These are phyloP conservation scores for Sparassis latifolia DNA, from an alignment of 1,284 basidiomycete species.

Conservation along the genomic window DNA sequence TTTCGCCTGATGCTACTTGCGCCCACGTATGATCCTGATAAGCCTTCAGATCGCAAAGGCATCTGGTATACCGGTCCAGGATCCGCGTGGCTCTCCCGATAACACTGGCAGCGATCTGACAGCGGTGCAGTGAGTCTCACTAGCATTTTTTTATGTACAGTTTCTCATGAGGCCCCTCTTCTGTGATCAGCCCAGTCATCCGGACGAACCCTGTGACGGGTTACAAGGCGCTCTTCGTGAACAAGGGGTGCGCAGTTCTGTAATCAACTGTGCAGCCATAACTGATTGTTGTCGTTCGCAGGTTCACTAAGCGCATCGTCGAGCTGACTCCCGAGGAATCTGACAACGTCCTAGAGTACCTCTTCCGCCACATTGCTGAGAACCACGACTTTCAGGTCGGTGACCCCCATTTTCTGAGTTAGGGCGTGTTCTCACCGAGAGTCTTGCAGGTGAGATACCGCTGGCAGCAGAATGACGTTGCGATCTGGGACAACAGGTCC, in stretches of 20 bases:
- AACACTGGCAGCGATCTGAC: conserved; percentile 43
- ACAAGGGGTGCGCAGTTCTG: conserved; percentile 24
- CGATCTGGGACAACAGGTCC: conserved; percentile 51
- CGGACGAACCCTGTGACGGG: conserved; percentile 59
- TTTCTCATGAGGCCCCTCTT: too few species aligned
- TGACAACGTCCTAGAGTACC: conserved; percentile 41
- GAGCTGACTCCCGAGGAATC: conserved; percentile 57
- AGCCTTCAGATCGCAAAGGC: not conserved
- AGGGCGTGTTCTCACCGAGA: too few species aligned
- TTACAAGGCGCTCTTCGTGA: conserved; percentile 62
- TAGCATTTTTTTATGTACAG: too few species aligned
- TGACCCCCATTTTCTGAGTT: not conserved
- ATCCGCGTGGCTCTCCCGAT: conserved; percentile 15
- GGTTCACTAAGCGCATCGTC: conserved; percentile 59
- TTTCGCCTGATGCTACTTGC: conserved; percentile 5
- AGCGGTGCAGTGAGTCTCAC: conserved; percentile 21
- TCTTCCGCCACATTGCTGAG: conserved; percentile 40
- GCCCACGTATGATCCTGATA: not conserved
- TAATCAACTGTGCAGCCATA: not conserved
- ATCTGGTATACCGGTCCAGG: conserved; percentile 6
- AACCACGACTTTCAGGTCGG: conserved; percentile 62
- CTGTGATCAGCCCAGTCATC: conserved; percentile 43
- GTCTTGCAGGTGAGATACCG: not conserved
- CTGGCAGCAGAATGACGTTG: conserved; percentile 34
- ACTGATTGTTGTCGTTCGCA: conserved; percentile 8